phyloP scores from a whole-genome alignment of 2,329 filamentous ascomycete genomes.

The Pestalotiopsis sp. region DNA sequence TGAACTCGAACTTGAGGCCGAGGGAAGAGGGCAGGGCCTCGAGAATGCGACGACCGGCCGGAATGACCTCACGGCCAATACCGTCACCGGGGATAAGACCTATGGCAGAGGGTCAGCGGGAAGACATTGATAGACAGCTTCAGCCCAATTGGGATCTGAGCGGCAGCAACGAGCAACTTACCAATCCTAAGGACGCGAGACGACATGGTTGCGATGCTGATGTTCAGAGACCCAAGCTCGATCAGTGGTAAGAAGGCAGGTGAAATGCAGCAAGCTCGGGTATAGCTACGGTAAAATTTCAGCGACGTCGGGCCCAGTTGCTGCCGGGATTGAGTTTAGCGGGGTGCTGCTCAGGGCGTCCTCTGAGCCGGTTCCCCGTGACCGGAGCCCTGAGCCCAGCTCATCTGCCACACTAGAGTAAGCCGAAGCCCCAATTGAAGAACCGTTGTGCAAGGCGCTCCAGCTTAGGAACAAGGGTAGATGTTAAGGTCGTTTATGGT shows the following conservation, averaged over 20 bases:
- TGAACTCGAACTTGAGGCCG: constrained; percentile 90
- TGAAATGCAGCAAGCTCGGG: background rate
- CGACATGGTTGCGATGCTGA: constrained; percentile 53
- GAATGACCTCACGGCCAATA: constrained; percentile 98
- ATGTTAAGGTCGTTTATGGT: background rate
- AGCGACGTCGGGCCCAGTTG: background rate
- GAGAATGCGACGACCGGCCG: constrained; percentile 85
- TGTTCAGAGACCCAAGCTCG: constrained; percentile 16
- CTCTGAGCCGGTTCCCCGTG: background rate
- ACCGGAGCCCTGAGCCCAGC: constrained; percentile 4
- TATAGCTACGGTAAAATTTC: background rate
- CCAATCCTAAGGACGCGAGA: constrained; percentile 68
- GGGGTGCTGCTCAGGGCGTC: background rate
- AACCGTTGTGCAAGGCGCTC: background rate
- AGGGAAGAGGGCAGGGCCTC: constrained; percentile 92
- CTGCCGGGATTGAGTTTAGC: constrained; percentile 3
- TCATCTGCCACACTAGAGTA: background rate
- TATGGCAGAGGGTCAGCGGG: constrained; percentile 34
- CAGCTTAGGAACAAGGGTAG: background rate
- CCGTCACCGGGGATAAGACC: constrained; percentile 97
- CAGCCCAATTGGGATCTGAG: background rate
- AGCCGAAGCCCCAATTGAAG: background rate
- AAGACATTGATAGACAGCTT: background rate
- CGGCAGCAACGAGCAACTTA: constrained; percentile 35
- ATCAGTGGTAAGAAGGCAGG: background rate